Conservation (phyloP, 805 yeast genomes). For the Candida michaelii region DNA sequence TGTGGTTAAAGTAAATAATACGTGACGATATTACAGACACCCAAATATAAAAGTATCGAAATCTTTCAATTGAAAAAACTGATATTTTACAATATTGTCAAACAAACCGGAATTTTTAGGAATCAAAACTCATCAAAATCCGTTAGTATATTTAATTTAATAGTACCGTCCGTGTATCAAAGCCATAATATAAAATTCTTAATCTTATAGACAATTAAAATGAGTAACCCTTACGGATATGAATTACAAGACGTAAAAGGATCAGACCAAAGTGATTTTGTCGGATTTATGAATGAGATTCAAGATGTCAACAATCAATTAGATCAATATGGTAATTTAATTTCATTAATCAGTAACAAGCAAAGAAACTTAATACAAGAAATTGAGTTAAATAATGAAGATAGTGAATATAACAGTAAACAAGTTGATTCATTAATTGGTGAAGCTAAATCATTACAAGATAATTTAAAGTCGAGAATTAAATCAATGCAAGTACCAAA, state of each 20-base stretch:
- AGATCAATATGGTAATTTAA: constrained; percentile 41
- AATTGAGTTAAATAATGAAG: constrained; percentile 39
- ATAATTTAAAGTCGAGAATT: constrained; percentile 70
- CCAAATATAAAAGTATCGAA: background rate
- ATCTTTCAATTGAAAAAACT: no score
- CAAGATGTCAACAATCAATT: constrained; percentile 44
- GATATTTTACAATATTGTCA: no score
- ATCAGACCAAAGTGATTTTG: constrained; percentile 40
- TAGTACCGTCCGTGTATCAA: no score
- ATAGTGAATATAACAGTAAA: constrained; percentile 58
- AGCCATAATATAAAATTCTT: no score
- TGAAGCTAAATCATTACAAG: constrained; percentile 78
- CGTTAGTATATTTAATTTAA: no score
- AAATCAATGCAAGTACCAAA: constrained; percentile 73
- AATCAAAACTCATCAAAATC: background rate
- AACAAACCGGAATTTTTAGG: background rate
- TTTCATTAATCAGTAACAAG: constrained; percentile 39
- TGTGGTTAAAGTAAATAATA: constrained; percentile 5
- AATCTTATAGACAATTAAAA: constrained; percentile 8
- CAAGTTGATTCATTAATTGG: constrained; percentile 75
- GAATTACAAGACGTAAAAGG: constrained; percentile 28
- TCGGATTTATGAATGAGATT: constrained; percentile 44
- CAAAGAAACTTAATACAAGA: constrained; percentile 43
- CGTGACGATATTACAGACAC: background rate
- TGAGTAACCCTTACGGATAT: constrained; percentile 40